Base-by-base conservation (phyloP, 1,284 basidiomycete species). In the Kwoniella shivajii region DNA sequence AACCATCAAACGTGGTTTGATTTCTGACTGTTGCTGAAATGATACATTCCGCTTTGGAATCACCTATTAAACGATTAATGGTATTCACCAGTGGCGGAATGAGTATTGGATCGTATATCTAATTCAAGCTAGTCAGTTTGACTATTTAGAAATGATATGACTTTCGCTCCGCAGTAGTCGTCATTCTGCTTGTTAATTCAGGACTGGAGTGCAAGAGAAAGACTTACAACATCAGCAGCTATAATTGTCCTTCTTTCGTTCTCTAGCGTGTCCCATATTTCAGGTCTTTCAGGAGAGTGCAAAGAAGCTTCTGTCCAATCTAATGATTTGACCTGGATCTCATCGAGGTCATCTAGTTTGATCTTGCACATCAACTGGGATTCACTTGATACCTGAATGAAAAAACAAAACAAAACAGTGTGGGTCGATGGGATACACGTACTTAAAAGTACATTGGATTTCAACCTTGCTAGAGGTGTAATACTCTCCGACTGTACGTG, bases 101-200 rank as follows among this genome's bases (percentile, higher is more conserved):
- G 27, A 79, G 64, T 24, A 72, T 68, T 2, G 77, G 78, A 59
- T 79, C 78, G 62, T 79, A 79, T 27, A 78, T 76, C 75, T 78
- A 52, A 5, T 6, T 37, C 26, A 3, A n/a, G n/a, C n/a, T n/a
- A n/a, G n/a, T n/a, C n/a, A n/a, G n/a, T n/a, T n/a, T n/a, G n/a
- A n/a, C n/a, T n/a, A n/a, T n/a, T n/a, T n/a, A n/a, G n/a, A n/a
- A n/a, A n/a, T n/a, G n/a, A n/a, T n/a, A n/a, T n/a, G n/a, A n/a
- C n/a, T n/a, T n/a, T n/a, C n/a, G n/a, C n/a, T n/a, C n/a, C n/a
- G n/a, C n/a, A n/a, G n/a, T n/a, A n/a, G n/a, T n/a, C n/a, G n/a
- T n/a, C 42, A 27, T n/a, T 18, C 49, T 29, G 18, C 18, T 30
- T 49, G 16, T n/a, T n/a, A n/a, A n/a, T 24, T 22, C 29, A 20